These are phyloP conservation scores for Epichloe aotearoae DNA, from an alignment of 2,329 filamentous ascomycete genomes.

Conservation along the genomic window DNA sequence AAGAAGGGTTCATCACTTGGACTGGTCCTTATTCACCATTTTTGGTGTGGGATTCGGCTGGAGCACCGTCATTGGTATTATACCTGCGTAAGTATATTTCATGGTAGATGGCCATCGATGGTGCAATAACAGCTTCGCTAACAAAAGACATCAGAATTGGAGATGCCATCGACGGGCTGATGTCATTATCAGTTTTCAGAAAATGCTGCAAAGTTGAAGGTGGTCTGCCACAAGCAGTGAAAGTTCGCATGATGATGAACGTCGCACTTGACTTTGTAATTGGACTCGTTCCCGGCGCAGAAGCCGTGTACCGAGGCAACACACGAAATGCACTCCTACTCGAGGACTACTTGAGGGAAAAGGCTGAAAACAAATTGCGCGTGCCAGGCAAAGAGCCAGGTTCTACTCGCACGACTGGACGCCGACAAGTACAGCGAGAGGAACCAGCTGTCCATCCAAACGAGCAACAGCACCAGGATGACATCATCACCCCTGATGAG, in stretches of 20 bases:
- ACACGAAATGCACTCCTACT: constrained; percentile 61
- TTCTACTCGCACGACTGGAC: constrained; percentile 37
- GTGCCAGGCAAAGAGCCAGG: constrained; percentile 30
- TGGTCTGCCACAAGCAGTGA: constrained; percentile 50
- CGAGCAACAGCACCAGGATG: background rate
- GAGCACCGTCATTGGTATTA: constrained; percentile 70
- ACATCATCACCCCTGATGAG: background rate
- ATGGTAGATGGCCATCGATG: background rate
- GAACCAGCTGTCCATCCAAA: background rate
- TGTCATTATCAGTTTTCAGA: constrained; percentile 63
- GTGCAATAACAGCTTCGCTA: background rate
- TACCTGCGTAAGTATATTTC: constrained; percentile 57
- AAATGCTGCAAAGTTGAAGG: constrained; percentile 64
- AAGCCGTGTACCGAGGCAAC: constrained; percentile 62
- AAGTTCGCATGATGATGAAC: constrained; percentile 67
- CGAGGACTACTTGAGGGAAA: constrained; percentile 53
- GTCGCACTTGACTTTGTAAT: constrained; percentile 60
- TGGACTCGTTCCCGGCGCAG: constrained; percentile 58
- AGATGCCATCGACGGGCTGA: constrained; percentile 57
- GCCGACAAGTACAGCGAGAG: constrained; percentile 26
- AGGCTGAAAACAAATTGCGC: constrained; percentile 46
- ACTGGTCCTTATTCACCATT: constrained; percentile 72
- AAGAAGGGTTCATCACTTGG: constrained; percentile 70
- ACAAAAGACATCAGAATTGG: constrained; percentile 44
- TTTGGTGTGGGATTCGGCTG: constrained; percentile 79